Base-by-base conservation (phyloP, 805 yeast genomes). In the Yarrowia osloensis region DNA sequence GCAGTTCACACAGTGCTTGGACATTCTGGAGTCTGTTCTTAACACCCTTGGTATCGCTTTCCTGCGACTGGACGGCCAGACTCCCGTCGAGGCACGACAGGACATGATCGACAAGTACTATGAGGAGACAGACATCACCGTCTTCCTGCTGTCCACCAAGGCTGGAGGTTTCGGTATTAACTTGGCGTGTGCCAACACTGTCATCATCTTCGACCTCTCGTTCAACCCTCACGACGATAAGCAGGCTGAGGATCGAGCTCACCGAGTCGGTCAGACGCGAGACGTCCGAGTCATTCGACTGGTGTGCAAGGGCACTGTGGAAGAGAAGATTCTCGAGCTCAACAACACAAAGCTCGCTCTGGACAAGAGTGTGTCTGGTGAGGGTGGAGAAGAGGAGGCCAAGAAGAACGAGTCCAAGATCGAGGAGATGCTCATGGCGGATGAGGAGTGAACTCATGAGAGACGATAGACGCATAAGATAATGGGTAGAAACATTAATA, bases 111-210 rank as follows among this genome's bases (percentile, higher is more conserved):
- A 95, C 78, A 86, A 85, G 71, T 95, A 90, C 74, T 88, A 91
- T 73, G 92, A 90, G 37, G 96, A 92, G 69, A 84, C 84, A 0
- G 81, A 86, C 5, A 90, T 95, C 70, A 94, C 96, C 0, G 88
- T 95, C 3, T 94, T 95, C 73, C 80, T 95, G 61, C 80, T 95
- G 50, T 91, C 97, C 12, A 95, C 99, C 3, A 91, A 91, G 75
- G 98, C 99, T 0, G 99, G 99, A 75, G 99, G 99, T 0, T 95
- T 95, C 78, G 99, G 99, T 68, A 95, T 95, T 78, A 95, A 95
- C 74, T 82, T 95, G 73, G 95, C 96, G 1, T 95, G 97, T 74
- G 98, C 99, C 8, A 94, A 91, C 75, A 86, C 88, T 69, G 99
- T 95, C 1, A 82, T 95, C 65, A 90, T 95, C 35, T 93, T 88